Conservation (phyloP, 352 stramenopile species). For the Paralagenidium karlingii region DNA sequence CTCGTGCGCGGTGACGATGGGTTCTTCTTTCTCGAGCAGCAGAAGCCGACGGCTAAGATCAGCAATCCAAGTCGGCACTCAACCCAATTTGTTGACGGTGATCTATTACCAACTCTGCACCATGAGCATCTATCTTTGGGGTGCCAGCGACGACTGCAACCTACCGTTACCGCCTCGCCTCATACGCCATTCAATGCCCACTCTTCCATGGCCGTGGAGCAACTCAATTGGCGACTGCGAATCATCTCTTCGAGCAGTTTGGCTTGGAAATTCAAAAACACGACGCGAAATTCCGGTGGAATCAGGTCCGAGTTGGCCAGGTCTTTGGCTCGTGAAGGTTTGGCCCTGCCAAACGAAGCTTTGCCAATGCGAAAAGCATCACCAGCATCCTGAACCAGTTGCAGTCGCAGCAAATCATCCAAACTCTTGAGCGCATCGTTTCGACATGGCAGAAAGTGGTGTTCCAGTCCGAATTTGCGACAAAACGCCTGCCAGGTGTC, state of each 20-base stretch:
- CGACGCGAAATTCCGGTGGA: conserved; percentile 49
- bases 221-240: conserved; percentile 52
- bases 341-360: too few species aligned
- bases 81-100: background rate
- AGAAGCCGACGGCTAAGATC: background rate
- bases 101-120: background rate
- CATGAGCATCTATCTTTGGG: background rate
- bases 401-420: conserved; percentile 49
- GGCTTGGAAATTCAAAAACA: conserved; percentile 61
- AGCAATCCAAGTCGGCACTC: background rate
- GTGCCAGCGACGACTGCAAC: too few species aligned
- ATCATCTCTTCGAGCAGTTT: conserved; percentile 64
- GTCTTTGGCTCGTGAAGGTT: conserved; percentile 30
- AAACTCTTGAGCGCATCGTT: conserved; percentile 51
- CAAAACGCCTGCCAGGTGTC: conserved; percentile 67
- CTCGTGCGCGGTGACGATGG: background rate
- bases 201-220: conserved; percentile 56
- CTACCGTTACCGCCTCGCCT: too few species aligned
- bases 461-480: too few species aligned
- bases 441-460: too few species aligned
- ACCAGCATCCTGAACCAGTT: conserved; percentile 62
- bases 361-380: conserved; percentile 61
- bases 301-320: conserved; percentile 28
- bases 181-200: conserved; percentile 55
- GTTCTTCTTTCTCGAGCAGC: background rate